phyloP scores from a whole-genome alignment of 1,284 basidiomycete species.

The Limonomyces culmigenus region DNA sequence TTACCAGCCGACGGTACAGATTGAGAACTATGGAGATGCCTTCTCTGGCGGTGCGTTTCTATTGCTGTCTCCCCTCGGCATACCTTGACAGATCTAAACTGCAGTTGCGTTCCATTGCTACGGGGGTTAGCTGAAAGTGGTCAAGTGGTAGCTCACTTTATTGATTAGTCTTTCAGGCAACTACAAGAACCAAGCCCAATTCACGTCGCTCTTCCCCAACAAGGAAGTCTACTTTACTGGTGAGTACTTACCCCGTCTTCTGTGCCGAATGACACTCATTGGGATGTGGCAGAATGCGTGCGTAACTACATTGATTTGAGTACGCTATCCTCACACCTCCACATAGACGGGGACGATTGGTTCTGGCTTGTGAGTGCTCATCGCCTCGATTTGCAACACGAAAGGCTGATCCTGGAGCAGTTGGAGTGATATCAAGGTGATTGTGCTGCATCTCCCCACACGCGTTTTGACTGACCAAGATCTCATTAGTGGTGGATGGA shows the following conservation, averaged over 20 bases:
- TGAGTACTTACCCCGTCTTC: not conserved
- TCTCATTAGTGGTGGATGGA: constrained; percentile 71
- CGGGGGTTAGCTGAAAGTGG: constrained; percentile 17
- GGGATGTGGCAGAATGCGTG: constrained; percentile 26
- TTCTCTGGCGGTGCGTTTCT: not conserved
- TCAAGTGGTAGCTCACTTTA: too few relatives aligned
- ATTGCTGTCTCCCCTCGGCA: not conserved
- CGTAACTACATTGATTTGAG: too few relatives aligned
- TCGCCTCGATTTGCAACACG: too few relatives aligned
- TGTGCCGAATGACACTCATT: not conserved
- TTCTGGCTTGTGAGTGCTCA: constrained; percentile 69
- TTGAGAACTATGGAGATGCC: not conserved
- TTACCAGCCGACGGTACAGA: not conserved
- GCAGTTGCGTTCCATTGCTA: constrained; percentile 30
- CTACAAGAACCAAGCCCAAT: constrained; percentile 25
- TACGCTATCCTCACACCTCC: too few relatives aligned
- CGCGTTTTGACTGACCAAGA: too few relatives aligned
- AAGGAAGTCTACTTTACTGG: constrained; percentile 33
- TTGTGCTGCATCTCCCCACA: too few relatives aligned
- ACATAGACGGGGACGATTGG: constrained; percentile 26
- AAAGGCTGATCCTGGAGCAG: too few relatives aligned
- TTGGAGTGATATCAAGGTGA: too few relatives aligned
- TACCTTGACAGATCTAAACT: not conserved
- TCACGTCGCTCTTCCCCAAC: constrained; percentile 24
- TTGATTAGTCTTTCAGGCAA: too few relatives aligned